Evolutionary conservation across 129 eudicot genomes (phyloP).

Genomic region (Erigeron canadensis): DNA sequence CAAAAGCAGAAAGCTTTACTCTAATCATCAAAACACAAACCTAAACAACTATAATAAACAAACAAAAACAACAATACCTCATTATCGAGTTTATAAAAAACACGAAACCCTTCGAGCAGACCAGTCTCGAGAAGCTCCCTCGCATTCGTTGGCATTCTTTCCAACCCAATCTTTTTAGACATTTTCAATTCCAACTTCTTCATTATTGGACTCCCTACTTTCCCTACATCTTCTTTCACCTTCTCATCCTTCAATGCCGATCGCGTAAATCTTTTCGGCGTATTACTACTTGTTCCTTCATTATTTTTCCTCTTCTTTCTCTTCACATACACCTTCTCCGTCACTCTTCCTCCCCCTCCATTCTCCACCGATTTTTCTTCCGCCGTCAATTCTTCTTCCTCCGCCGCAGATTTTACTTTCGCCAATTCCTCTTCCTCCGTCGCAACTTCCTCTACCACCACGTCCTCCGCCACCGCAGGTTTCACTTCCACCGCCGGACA

Average conservation of each 20-base stretch:
- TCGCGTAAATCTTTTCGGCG: constrained; percentile 63
- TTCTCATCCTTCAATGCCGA: constrained; percentile 49
- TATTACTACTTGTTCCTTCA: neutral
- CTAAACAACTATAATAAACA: constrained; percentile 3
- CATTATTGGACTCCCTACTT: constrained; percentile 35
- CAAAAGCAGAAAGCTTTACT: neutral
- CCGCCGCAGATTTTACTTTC: neutral
- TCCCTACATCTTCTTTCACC: constrained; percentile 23
- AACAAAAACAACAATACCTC: constrained; percentile 38
- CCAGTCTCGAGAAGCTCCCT: constrained; percentile 88
- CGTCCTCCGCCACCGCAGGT: neutral
- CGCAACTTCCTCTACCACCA: constrained; percentile 9
- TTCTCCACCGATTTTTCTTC: neutral
- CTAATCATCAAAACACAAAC: constrained; percentile 7
- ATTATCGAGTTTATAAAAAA: constrained; percentile 61
- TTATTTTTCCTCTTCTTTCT: constrained; percentile 15
- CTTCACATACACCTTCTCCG: constrained; percentile 26
- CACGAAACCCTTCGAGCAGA: constrained; percentile 78
- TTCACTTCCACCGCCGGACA: neutral
- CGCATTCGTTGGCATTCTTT: constrained; percentile 51
- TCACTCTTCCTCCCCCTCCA: constrained; percentile 13
- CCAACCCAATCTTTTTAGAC: constrained; percentile 56
- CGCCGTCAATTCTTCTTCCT: constrained; percentile 6
- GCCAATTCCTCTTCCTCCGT: neutral
- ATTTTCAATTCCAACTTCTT: constrained; percentile 57